Evolutionary conservation across 2,329 filamentous ascomycete species (phyloP), one percentile per base, ranked within the genome.

Genomic region (Drechslerella coelobrocha): DNA sequence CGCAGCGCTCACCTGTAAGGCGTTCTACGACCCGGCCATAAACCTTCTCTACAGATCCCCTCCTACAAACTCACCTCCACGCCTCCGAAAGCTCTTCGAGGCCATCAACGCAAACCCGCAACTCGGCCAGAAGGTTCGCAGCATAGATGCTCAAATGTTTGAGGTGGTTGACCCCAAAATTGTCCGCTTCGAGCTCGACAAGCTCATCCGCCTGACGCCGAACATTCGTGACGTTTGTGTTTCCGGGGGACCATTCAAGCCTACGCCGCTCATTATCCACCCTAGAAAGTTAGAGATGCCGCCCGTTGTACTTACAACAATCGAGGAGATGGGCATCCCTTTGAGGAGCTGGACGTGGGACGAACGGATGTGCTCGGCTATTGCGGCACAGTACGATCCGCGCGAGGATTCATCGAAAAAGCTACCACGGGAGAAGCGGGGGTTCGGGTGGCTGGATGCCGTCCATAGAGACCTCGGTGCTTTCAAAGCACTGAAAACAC

Each of bases 261-360:
- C 23, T n/a, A 51, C 50, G 5, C 26, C 53, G 14, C 17, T 41
- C 10, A 2, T 19, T 0, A 10, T 14, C 31, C 23, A 2, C 34
- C 34, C 9, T 8, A 53, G 53, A 23, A 51, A 24, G n/a, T 27
- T 52, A 14, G 57, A 62, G 53, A 61, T 62, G 14, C 52, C 53
- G 17, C 52, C 65, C 2, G 37, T 14, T 6, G 57, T 69, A 2
- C 23, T 69, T 17, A 41, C 53, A 0, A 41, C 57, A 1, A 9
- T 69, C 12, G 39, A 59, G 34, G 57, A 54, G 2, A 59, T 53
- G 45, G 31, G 54, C 0, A 41, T 62, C 19, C 21, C 50, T 27
- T 23, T 69, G 26, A 26, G 47, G 7, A 52, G 52, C 17, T 69
- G 65, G 65, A 69, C 65, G 1, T 69, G 65, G 65, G 59, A 69